Evolutionary conservation across 768 basidiomycete genomes (phyloP).

Genomic region (Hygrophoropsis aurantiaca): DNA sequence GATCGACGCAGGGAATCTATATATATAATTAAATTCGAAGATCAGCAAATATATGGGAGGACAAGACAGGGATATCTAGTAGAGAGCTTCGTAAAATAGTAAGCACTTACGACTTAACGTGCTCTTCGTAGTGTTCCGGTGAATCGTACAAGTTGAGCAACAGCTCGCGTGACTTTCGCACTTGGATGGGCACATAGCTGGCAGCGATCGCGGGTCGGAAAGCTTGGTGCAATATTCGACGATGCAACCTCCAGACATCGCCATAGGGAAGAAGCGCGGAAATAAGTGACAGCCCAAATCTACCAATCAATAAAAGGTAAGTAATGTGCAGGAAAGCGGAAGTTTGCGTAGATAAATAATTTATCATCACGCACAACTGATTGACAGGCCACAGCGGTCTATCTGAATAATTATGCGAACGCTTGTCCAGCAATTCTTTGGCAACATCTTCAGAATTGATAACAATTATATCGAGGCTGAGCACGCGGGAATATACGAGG

Average conservation of each 20-base stretch:
- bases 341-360: no score
- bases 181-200: slow-evolving; percentile 16
- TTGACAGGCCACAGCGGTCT: slow-evolving; percentile 14
- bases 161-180: slow-evolving; percentile 4
- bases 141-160: slow-evolving; percentile 10
- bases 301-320: neutral
- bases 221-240: slow-evolving; percentile 14
- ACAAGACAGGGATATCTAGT: neutral
- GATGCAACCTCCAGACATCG: slow-evolving; percentile 10
- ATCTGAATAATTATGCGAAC: slow-evolving; percentile 37
- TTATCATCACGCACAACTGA: neutral
- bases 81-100: neutral
- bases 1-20: slow-evolving; percentile 27
- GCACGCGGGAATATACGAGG: slow-evolving; percentile 26
- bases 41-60: no score
- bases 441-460: slow-evolving; percentile 32
- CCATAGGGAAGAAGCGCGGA: slow-evolving; percentile 4
- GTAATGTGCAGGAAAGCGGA: neutral
- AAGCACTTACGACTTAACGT: slow-evolving; percentile 17
- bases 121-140: slow-evolving; percentile 14
- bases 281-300: slow-evolving; percentile 30
- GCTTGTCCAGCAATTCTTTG: slow-evolving; percentile 35
- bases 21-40: no score
- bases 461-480: slow-evolving; percentile 27
- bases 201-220: slow-evolving; percentile 18